phyloP scores from a whole-genome alignment of 768 basidiomycete genomes.

The Cystofilobasidium ferigula region DNA sequence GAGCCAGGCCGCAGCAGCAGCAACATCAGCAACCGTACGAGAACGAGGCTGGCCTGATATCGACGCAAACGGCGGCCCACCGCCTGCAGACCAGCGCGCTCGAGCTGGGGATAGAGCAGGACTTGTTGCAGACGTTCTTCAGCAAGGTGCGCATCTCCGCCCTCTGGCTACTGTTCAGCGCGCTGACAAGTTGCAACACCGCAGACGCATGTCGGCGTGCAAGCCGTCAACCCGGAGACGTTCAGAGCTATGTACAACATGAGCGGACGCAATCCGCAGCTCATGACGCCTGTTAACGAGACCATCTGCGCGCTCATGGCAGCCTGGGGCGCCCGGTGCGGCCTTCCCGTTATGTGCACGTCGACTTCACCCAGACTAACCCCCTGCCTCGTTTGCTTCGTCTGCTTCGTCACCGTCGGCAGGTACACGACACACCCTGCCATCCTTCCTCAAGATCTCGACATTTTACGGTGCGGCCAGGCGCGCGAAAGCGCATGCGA shows the following conservation, averaged over 20 bases:
- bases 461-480: not conserved
- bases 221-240: not conserved
- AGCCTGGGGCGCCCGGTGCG: not conserved
- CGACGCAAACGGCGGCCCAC: not conserved
- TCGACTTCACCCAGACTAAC: no score
- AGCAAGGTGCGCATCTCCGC: not conserved
- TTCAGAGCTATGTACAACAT: not conserved
- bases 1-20: no score
- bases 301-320: not conserved
- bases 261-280: not conserved
- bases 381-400: no score
- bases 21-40: not conserved
- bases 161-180: no score
- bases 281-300: not conserved
- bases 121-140: constrained; percentile 1
- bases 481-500: not conserved
- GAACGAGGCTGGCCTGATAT: not conserved
- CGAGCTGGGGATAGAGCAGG: not conserved
- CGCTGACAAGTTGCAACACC: no score
- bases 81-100: not conserved
- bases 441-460: not conserved
- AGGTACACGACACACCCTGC: not conserved
- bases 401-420: no score
- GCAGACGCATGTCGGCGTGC: no score
- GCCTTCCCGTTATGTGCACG: no score